Evolutionary conservation across 2,329 filamentous ascomycete species (phyloP).

Genomic region (Arthrobotrys entomopaga): DNA sequence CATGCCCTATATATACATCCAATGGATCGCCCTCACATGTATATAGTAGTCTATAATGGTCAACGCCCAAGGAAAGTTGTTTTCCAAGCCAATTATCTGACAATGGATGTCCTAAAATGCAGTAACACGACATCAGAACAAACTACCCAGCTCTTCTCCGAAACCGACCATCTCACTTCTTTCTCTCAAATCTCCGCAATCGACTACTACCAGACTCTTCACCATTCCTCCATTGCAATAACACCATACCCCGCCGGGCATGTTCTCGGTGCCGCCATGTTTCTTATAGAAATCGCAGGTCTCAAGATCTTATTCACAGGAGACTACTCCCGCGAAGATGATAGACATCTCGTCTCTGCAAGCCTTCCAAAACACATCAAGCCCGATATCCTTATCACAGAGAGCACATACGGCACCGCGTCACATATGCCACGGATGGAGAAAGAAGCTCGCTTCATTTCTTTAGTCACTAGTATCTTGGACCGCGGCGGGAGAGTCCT

Average conservation of each 20-base stretch:
- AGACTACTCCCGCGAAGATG: slow-evolving; percentile 95
- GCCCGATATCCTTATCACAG: slow-evolving; percentile 95
- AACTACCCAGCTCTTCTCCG: slow-evolving; percentile 77
- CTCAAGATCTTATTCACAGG: slow-evolving; percentile 97
- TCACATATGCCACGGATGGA: slow-evolving; percentile 91
- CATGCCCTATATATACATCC: slow-evolving; percentile 31
- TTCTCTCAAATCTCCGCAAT: slow-evolving; percentile 96
- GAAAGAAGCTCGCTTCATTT: slow-evolving; percentile 92
- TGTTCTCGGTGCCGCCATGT: slow-evolving; percentile 98
- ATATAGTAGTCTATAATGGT: slow-evolving; percentile 37
- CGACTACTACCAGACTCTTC: slow-evolving; percentile 97
- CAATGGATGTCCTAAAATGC: slow-evolving; percentile 69
- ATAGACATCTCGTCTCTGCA: slow-evolving; percentile 93
- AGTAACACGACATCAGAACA: slow-evolving; percentile 71
- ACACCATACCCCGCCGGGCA: slow-evolving; percentile 97
- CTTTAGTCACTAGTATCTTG: slow-evolving; percentile 88
- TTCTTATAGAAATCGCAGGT: slow-evolving; percentile 94
- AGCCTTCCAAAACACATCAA: slow-evolving; percentile 85
- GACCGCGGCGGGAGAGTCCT: slow-evolving; percentile 91
- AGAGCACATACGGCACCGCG: slow-evolving; percentile 96
- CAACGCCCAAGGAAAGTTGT: slow-evolving; percentile 8
- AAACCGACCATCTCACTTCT: slow-evolving; percentile 92
- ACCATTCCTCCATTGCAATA: slow-evolving; percentile 93
- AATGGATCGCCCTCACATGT: slow-evolving; percentile 41
- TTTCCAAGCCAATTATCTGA: slow-evolving; percentile 67